Evolutionary conservation across 495 filamentous ascomycete species (phyloP).

Genomic region (Penicillium cosmopolitanum): DNA sequence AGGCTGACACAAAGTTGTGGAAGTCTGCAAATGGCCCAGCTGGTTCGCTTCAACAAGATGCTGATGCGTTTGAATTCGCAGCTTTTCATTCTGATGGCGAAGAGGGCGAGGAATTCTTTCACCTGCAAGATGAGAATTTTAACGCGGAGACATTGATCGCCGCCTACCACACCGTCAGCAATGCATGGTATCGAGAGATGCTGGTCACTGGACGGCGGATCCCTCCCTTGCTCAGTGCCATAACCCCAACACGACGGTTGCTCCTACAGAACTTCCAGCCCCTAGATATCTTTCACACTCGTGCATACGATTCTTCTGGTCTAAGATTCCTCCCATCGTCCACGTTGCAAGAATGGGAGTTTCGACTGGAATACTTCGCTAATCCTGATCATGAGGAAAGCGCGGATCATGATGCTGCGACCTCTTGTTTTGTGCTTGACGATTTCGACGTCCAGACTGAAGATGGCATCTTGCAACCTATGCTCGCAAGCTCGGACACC

Average conservation of each 20-base stretch:
- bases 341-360: not conserved
- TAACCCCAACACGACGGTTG: not conserved
- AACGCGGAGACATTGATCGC: not conserved
- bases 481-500: not conserved
- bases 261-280: not conserved
- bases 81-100: not conserved
- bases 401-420: not conserved
- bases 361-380: not conserved
- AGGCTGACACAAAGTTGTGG: slow-evolving; percentile 8
- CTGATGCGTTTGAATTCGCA: not conserved
- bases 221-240: not conserved
- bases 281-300: not conserved
- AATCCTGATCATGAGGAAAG: not conserved
- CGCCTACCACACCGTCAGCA: not conserved
- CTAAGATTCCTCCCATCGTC: not conserved
- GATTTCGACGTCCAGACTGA: not conserved
- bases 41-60: not conserved
- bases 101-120: not conserved
- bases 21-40: not conserved
- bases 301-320: not conserved
- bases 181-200: not conserved
- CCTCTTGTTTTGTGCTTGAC: not conserved
- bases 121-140: not conserved
- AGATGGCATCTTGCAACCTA: not conserved
- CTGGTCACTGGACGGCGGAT: not conserved